Percentiles rank a stretch among this genome's conserved stretches.
These are phyloP conservation scores for Athelia psychrophila DNA, from an alignment of 1,284 basidiomycete species.

Conservation along the genomic window DNA sequence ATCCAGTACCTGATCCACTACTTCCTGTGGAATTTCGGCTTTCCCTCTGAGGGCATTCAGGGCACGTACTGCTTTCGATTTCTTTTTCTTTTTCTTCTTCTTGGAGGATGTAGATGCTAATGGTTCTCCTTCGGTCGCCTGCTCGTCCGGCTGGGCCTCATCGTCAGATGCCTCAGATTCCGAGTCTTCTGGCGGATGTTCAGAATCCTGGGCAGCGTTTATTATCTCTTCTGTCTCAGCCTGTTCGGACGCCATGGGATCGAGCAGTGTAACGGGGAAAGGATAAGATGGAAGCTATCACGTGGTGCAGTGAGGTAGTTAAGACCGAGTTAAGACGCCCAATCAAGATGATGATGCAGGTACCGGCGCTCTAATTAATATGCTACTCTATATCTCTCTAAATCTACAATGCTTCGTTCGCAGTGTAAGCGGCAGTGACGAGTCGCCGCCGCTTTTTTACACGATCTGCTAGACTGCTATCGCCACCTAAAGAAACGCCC, in stretches of 20 bases:
- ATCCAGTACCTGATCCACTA: constrained; percentile 58
- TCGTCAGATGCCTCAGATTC: constrained; percentile 33
- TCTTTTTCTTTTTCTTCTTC: constrained; percentile 79
- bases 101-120: constrained; percentile 41
- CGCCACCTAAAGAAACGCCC: not conserved
- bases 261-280: too few species aligned
- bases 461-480: constrained; percentile 26
- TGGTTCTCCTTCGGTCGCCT: constrained; percentile 16
- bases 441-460: constrained; percentile 30
- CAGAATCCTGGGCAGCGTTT: constrained; percentile 32
- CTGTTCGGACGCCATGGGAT: constrained; percentile 23
- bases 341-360: too few species aligned
- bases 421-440: constrained; percentile 6
- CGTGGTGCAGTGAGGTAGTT: too few species aligned
- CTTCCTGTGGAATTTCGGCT: constrained; percentile 53
- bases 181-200: constrained; percentile 26
- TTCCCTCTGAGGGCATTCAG: constrained; percentile 49
- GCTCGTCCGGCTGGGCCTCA: constrained; percentile 23
- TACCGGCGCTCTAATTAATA: too few species aligned
- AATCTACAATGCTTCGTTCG: not conserved
- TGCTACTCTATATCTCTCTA: too few species aligned
- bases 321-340: too few species aligned
- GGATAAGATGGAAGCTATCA: too few species aligned
- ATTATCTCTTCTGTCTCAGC: constrained; percentile 40
- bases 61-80: constrained; percentile 58